Base-by-base conservation (phyloP, 345 rosid genomes). In the Garcia nutans region DNA sequence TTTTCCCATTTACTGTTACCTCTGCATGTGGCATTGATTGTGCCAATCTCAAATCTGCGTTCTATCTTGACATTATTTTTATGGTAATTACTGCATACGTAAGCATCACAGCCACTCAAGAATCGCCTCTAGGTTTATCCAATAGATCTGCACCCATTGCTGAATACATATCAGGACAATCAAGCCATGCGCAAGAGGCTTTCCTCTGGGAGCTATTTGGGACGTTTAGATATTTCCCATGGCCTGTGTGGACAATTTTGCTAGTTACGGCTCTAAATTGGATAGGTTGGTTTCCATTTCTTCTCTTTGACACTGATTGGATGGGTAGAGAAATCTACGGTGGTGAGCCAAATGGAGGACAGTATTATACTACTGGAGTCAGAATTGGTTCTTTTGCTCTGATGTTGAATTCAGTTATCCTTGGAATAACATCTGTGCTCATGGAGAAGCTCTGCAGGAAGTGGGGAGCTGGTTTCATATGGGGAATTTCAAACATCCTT, bases 311-410 rank as follows among this genome's bases (percentile, higher is more conserved):
- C 83, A 96, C 99, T 75, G 98, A 96, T 79, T 96, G 97, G 97
- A 90, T 93, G 97, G 98, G 99, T 68, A 83, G 98, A 79, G 97
- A 96, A 86, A 89, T 92, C 60, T 96, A 87, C 58, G 93, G 99
- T 42, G 97, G 97, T 49, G 69, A 85, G 77, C 99, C 98, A 60
- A 91, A 92, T 80, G 83, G 79, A 81, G 98, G 97, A 71, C 73
- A 68, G 65, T 77, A 47, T 59, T 96, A 96, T 68, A 87, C 75
- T 79, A n/a, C 73, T 49, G 98, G 99, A 66, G 98, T 91, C 76
- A 89, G 99, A 77, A 90, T 88, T 88, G 97, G 99, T 41, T 91
- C 99, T 15, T 77, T 93, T 65, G 95, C 93, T 76, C 85, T 96
- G 83, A 92, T 93, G 99, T 83, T 96, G 84, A 94, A 96, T 76